phyloP scores from a whole-genome alignment of 306 rosid genomes.

The Fagus crenata region DNA sequence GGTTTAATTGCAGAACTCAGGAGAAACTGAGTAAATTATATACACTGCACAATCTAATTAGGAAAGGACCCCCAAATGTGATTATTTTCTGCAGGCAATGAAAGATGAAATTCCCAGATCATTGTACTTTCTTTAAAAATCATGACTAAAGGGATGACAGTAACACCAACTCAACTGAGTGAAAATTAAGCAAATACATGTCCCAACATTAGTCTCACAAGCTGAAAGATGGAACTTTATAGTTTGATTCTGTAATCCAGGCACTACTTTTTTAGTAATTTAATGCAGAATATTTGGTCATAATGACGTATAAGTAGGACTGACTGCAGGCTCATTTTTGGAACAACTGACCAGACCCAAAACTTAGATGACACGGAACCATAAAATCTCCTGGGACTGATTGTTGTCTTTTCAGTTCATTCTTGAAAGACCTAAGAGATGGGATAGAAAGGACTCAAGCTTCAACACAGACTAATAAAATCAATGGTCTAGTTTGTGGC shows the following conservation, averaged over 20 bases:
- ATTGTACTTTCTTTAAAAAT: background rate
- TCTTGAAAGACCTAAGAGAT: background rate
- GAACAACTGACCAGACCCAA: slow-evolving; percentile 6
- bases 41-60: background rate
- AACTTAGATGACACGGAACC: background rate
- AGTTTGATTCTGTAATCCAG: background rate
- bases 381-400: background rate
- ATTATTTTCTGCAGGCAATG: background rate
- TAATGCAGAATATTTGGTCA: background rate
- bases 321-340: background rate
- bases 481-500: background rate
- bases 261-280: background rate
- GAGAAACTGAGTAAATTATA: background rate
- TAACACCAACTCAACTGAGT: background rate
- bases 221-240: background rate
- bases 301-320: background rate
- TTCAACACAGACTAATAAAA: background rate
- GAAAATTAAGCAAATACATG: background rate
- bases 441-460: background rate
- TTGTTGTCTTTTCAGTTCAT: background rate
- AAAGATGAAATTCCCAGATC: slow-evolving; percentile 1
- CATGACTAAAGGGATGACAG: background rate
- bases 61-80: background rate
- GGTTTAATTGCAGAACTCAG: background rate
- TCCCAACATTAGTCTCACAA: background rate